Conservation (phyloP, 306 rosid species). For the Pterocarpus macrocarpus region DNA sequence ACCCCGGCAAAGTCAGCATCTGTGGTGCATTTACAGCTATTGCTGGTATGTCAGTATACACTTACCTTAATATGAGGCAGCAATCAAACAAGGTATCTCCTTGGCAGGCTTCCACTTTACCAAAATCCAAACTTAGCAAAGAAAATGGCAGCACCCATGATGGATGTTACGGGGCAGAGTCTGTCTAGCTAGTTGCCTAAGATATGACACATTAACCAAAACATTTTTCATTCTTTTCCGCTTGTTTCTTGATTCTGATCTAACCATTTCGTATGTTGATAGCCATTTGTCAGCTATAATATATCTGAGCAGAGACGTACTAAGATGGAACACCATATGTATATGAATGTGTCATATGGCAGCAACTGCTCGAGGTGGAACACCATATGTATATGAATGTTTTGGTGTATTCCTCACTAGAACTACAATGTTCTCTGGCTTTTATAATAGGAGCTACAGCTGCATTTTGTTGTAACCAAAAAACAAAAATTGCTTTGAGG, state of each 20-base stretch:
- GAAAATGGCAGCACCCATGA: constrained; percentile 73
- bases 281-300: constrained; percentile 35
- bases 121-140: constrained; percentile 80
- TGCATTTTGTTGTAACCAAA: constrained; percentile 40
- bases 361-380: constrained; percentile 38
- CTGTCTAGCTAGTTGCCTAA: constrained; percentile 62
- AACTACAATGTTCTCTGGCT: background rate
- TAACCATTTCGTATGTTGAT: constrained; percentile 48
- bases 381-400: constrained; percentile 55
- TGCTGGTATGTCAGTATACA: constrained; percentile 82
- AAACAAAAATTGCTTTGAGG: constrained; percentile 1
- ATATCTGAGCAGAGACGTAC: constrained; percentile 14
- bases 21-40: constrained; percentile 89
- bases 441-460: constrained; percentile 26
- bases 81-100: constrained; percentile 64
- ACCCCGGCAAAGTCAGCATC: constrained; percentile 85
- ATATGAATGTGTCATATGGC: background rate
- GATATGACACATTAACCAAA: constrained; percentile 49
- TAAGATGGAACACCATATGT: background rate
- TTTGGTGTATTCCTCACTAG: constrained; percentile 44
- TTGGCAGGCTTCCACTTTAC: constrained; percentile 67
- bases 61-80: constrained; percentile 79
- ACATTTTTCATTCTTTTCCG: constrained; percentile 18
- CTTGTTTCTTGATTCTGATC: constrained; percentile 45
- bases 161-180: constrained; percentile 70